phyloP scores from a whole-genome alignment of 352 stramenopile species.

The Phytophthora sp. region DNA sequence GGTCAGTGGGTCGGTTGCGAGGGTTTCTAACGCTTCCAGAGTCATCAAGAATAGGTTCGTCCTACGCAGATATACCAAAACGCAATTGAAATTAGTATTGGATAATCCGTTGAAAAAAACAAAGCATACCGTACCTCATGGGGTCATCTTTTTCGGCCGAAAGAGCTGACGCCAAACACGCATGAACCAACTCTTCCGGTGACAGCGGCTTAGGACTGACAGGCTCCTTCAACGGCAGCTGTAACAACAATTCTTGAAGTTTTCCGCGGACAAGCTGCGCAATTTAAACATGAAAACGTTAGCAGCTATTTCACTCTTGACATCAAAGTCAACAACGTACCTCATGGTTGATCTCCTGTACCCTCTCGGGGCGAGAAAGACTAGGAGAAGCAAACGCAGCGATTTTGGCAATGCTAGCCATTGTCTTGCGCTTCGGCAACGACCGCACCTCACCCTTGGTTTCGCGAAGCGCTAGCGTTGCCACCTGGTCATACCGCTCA shows the following conservation, averaged over 20 bases:
- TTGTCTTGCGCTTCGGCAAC: slow-evolving; percentile 72
- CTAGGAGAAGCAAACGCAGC: slow-evolving; percentile 61
- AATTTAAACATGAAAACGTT: slow-evolving; percentile 8
- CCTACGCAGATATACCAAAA: slow-evolving; percentile 22
- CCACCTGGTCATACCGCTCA: slow-evolving; percentile 68
- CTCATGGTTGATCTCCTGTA: slow-evolving; percentile 71
- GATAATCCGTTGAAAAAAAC: neutral
- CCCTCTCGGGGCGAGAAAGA: slow-evolving; percentile 37
- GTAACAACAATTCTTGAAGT: slow-evolving; percentile 69
- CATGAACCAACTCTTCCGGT: slow-evolving; percentile 49
- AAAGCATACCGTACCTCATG: slow-evolving; percentile 40
- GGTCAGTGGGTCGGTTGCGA: slow-evolving; percentile 35
- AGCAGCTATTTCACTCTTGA: neutral
- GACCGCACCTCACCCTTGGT: slow-evolving; percentile 54
- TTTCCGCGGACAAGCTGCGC: slow-evolving; percentile 52
- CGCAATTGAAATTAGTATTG: neutral
- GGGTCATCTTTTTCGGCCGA: slow-evolving; percentile 55
- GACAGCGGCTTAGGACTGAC: slow-evolving; percentile 48
- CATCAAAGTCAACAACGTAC: slow-evolving; percentile 29
- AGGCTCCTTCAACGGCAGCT: slow-evolving; percentile 50
- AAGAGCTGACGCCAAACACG: slow-evolving; percentile 53
- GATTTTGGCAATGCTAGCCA: slow-evolving; percentile 85
- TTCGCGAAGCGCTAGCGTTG: slow-evolving; percentile 62
- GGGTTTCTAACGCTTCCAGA: slow-evolving; percentile 68
- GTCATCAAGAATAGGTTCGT: slow-evolving; percentile 75